phyloP scores from a whole-genome alignment of 2,329 filamentous ascomycete genomes.

The Penicillium sp. region DNA sequence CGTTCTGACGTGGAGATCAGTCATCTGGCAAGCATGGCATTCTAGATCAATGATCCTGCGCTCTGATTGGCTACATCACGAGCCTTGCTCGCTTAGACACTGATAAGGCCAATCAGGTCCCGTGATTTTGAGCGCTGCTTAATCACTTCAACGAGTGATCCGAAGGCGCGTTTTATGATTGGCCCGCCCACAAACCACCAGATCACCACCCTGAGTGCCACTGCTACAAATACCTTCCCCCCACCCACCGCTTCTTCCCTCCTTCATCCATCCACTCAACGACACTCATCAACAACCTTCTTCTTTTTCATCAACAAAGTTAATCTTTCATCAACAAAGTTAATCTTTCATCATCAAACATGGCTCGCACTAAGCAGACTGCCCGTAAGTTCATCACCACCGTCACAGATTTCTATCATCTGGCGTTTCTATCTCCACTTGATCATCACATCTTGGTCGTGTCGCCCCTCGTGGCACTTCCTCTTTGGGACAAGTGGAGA shows the following conservation, averaged over 20 bases:
- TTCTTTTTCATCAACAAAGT: constrained; percentile 23
- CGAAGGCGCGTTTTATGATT: constrained; percentile 13
- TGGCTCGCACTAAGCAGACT: constrained; percentile 51
- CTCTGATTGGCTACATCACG: constrained; percentile 28
- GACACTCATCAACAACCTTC: constrained; percentile 23
- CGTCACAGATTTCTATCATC: constrained; percentile 12
- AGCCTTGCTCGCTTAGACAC: constrained; percentile 27
- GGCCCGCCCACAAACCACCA: constrained; percentile 16
- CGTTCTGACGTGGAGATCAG: constrained; percentile 33
- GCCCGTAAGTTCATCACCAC: constrained; percentile 40
- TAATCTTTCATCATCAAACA: constrained; percentile 32
- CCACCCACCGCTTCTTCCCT: constrained; percentile 35
- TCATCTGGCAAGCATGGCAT: constrained; percentile 19
- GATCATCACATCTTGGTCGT: background rate
- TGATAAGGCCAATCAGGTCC: constrained; percentile 16
- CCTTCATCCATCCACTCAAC: constrained; percentile 26
- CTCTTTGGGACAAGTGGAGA: background rate
- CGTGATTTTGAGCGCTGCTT: constrained; percentile 30
- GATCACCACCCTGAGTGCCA: constrained; percentile 33
- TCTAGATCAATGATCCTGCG: constrained; percentile 33
- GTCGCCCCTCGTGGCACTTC: background rate
- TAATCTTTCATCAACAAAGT: constrained; percentile 21
- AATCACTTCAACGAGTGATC: constrained; percentile 23
- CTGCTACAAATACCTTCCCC: constrained; percentile 39
- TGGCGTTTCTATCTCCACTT: constrained; percentile 10